These are phyloP conservation scores for Aureobasidium sp. DNA, from an alignment of 2,329 filamentous ascomycete genomes.

Conservation along the genomic window DNA sequence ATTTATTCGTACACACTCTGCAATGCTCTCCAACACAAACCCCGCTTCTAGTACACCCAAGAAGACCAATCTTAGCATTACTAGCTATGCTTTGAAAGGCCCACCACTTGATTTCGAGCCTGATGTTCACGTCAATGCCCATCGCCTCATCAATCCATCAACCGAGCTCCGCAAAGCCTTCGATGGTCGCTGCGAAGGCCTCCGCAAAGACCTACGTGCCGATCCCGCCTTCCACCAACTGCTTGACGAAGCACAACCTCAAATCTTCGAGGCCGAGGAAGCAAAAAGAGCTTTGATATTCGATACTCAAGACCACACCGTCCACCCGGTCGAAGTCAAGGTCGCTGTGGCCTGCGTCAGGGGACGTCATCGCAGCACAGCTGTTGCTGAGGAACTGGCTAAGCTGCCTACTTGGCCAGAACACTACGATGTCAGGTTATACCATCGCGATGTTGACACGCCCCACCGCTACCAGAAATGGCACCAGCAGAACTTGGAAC, in stretches of 20 bases:
- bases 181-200: conserved; percentile 1
- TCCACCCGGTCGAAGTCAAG: not conserved
- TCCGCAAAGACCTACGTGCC: not conserved
- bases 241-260: not conserved
- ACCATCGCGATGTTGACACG: not conserved
- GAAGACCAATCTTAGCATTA: not conserved
- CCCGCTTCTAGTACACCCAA: not conserved
- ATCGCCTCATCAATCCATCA: not conserved
- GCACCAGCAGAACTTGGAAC: conserved; percentile 1
- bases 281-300: not conserved
- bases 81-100: not conserved
- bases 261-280: not conserved
- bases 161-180: not conserved
- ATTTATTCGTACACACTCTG: not conserved
- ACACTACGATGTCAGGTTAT: not conserved
- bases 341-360: conserved; percentile 2
- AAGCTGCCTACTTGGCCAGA: not conserved
- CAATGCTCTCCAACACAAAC: not conserved
- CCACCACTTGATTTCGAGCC: not conserved
- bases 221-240: conserved; percentile 3
- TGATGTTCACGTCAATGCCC: not conserved
- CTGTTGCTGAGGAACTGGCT: not conserved
- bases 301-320: not conserved
- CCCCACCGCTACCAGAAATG: not conserved
- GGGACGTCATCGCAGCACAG: not conserved